phyloP scores from a whole-genome alignment of 2,329 filamentous ascomycete genomes.

The Fusarium ramigenum region DNA sequence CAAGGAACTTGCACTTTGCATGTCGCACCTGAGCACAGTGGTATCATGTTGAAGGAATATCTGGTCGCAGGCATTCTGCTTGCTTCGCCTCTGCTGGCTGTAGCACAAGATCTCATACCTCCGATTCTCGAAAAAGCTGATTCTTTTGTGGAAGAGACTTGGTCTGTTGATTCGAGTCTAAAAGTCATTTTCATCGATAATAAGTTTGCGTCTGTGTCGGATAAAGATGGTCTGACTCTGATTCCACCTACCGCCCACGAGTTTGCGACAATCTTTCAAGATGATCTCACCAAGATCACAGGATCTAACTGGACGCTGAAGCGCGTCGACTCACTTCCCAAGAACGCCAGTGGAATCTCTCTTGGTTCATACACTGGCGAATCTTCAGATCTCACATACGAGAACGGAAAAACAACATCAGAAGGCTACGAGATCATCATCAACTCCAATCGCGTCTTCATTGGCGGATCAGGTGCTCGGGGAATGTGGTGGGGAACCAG shows the following conservation, averaged over 20 bases:
- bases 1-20: accelerated
- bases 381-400: background rate
- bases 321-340: background rate
- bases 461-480: slow-evolving; percentile 11
- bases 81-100: background rate
- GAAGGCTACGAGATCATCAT: slow-evolving; percentile 14
- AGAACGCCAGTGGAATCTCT: background rate
- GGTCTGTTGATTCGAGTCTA: background rate
- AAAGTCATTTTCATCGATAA: slow-evolving; percentile 8
- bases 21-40: accelerated
- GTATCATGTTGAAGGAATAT: background rate
- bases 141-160: background rate
- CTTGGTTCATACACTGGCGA: slow-evolving; percentile 7
- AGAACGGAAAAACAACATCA: background rate
- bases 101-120: slow-evolving; percentile 9
- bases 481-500: slow-evolving; percentile 28
- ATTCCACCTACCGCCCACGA: slow-evolving; percentile 13
- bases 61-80: background rate
- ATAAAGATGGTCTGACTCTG: background rate
- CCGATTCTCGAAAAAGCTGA: background rate
- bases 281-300: slow-evolving; percentile 5
- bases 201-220: background rate
- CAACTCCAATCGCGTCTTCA: slow-evolving; percentile 8
- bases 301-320: slow-evolving; percentile 16
- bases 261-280: slow-evolving; percentile 3